Base-by-base conservation (phyloP, 2,329 filamentous ascomycete species). In the Ustulina deusta region DNA sequence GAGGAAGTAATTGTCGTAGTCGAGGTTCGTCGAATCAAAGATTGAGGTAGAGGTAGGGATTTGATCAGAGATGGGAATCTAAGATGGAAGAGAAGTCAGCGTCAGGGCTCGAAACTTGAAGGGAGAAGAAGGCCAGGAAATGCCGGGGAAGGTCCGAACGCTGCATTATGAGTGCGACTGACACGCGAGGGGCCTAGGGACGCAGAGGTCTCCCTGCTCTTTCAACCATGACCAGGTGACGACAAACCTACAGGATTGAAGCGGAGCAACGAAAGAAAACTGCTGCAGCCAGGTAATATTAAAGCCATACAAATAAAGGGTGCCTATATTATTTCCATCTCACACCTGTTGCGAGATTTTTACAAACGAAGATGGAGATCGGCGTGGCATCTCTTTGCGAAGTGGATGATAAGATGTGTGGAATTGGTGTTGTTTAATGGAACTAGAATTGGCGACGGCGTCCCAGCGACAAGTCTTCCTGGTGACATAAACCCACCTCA, bases 401-500 rank as follows among this genome's bases (percentile, higher is more conserved):
- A 40, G 29, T 52, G n/a, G 48, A 52, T 51, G 38, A 42, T 36
- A 48, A n/a, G 55, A 54, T 13, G 38, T 49, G 29, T 34, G 3
- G 34, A 29, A 36, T 22, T 58, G 46, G 34, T 51, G 25, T 58
- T 66, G 25, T 46, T 63, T 17, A 48, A 2, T 9, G 22, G 52
- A 52, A 6, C 3, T 13, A 9, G 34, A 51, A 20, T 38, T 13
- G 27, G 38, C 58, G 25, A 42, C 51, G 34, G 46, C n/a, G 42
- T 58, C 40, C 46, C 60, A 48, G 54, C 27, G 6, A 52, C 49
- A 52, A 34, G 29, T 10, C 20, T 20, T 27, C 34, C 17, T 20
- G 1, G 34, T 25, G 34, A 38, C 11, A 25, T 17, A n/a, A 20
- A 27, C 38, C 38, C 36, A 42, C 22, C 32, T 86, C 78, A 51